A percentile compares a stretch with the other conserved stretches of the same genome.
Conservation (phyloP, 257 asterid genomes). For the Solanum chiquidenum region DNA sequence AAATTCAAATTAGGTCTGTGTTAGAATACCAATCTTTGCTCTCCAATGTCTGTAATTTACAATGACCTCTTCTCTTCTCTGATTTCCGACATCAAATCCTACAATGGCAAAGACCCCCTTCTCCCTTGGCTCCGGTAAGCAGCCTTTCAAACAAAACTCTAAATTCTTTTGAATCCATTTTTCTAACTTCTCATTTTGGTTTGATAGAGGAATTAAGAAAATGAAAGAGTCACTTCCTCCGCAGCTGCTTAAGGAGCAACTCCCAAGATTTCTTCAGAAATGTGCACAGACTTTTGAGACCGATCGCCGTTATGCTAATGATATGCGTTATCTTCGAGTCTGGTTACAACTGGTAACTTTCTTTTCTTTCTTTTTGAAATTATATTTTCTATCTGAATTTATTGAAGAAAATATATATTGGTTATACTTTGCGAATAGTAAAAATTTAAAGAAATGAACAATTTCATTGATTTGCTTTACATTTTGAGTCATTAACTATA, state of each 20-base stretch:
- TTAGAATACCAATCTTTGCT: not conserved
- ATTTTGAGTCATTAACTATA: not conserved
- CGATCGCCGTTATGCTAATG: slow-evolving; percentile 73
- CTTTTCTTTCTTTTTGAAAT: not conserved
- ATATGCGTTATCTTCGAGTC: slow-evolving; percentile 84
- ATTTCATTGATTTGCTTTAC: not conserved
- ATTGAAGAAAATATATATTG: not conserved
- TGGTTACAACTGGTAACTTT: slow-evolving; percentile 81
- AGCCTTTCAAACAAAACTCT: not conserved
- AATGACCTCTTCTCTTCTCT: slow-evolving; percentile 55
- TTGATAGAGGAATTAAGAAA: slow-evolving; percentile 63
- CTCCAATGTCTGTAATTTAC: slow-evolving; percentile 32
- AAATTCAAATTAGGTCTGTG: slow-evolving; percentile 8
- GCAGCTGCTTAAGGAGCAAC: slow-evolving; percentile 61
- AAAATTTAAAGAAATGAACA: not conserved
- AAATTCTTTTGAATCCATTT: not conserved
- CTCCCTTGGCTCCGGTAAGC: slow-evolving; percentile 88
- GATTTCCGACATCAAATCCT: slow-evolving; percentile 69
- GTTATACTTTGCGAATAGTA: not conserved
- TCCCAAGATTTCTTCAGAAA: slow-evolving; percentile 95
- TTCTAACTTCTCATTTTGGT: not conserved
- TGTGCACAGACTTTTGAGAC: slow-evolving; percentile 62
- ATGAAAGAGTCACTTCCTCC: slow-evolving; percentile 69
- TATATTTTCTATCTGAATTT: not conserved
- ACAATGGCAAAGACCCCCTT: slow-evolving; percentile 67